Evolutionary conservation across 1,284 basidiomycete species (phyloP).

Genomic region (Earliella scabrosa): DNA sequence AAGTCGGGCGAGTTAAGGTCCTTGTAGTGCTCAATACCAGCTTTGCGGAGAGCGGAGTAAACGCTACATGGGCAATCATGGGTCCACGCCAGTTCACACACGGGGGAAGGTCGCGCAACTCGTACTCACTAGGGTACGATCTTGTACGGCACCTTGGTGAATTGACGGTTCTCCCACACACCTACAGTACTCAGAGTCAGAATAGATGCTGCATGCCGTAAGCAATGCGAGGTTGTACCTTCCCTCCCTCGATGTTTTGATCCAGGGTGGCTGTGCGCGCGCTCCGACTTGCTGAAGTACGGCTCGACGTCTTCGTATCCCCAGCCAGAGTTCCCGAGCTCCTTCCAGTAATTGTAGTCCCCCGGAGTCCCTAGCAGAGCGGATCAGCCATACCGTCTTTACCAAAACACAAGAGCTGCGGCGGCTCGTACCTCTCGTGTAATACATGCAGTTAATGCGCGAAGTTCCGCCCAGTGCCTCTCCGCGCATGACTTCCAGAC

Average conservation of each 20-base stretch:
- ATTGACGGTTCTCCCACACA: constrained; percentile 15
- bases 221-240: constrained; percentile 14
- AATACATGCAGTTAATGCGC: constrained; percentile 47
- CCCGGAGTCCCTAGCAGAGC: constrained; percentile 31
- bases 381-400: no score
- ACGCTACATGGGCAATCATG: constrained; percentile 13
- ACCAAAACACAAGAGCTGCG: no score
- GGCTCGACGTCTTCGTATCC: constrained; percentile 40
- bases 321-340: constrained; percentile 40
- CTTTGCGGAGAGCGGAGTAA: constrained; percentile 4
- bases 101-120: background rate
- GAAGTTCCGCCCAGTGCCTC: constrained; percentile 47
- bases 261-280: constrained; percentile 10
- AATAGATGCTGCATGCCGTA: background rate
- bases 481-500: constrained; percentile 41
- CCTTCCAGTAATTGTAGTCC: constrained; percentile 43
- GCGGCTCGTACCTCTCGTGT: constrained; percentile 39
- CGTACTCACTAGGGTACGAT: background rate
- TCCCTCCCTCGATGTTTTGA: constrained; percentile 15
- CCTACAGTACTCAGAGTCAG: constrained; percentile 1
- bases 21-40: constrained; percentile 28
- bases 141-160: constrained; percentile 4
- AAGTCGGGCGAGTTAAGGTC: constrained; percentile 35
- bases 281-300: constrained; percentile 42
- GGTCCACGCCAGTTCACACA: no score